Evolutionary conservation across 768 basidiomycete genomes (phyloP).

Genomic region (Strobilomyces dryophilus): DNA sequence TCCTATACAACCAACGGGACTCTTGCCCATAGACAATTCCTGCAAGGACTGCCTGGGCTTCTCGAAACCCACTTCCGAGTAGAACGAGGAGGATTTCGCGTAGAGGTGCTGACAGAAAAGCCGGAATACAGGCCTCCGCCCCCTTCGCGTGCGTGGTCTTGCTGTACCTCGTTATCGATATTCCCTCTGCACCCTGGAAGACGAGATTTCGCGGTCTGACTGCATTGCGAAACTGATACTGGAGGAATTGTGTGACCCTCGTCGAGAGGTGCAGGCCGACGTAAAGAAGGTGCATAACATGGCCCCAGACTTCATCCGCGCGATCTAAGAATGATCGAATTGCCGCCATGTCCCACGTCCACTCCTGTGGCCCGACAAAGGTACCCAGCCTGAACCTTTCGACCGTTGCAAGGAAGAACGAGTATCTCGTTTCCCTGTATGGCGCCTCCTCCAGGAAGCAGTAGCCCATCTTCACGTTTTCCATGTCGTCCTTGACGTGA

Average conservation of each 20-base stretch:
- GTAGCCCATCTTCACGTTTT: background rate
- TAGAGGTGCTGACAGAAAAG: background rate
- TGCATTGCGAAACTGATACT: background rate
- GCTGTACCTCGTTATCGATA: background rate
- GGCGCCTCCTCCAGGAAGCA: background rate
- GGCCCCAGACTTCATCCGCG: background rate
- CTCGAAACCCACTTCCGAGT: background rate
- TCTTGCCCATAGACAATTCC: background rate
- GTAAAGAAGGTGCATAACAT: background rate
- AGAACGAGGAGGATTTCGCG: background rate
- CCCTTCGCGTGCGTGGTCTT: background rate
- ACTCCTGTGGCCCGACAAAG: too few species aligned
- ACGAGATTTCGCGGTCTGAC: background rate
- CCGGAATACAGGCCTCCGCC: background rate
- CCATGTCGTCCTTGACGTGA: background rate
- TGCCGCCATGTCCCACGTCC: accelerated
- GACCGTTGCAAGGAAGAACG: background rate
- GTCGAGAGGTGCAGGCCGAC: background rate
- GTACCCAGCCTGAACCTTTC: background rate
- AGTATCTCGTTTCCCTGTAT: background rate
- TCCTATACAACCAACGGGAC: too few species aligned
- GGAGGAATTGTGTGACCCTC: background rate
- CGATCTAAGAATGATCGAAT: background rate
- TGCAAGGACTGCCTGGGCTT: background rate
- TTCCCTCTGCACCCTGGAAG: too few species aligned